Conservation (phyloP, 768 basidiomycete species). For the Trametes gibbosa region DNA sequence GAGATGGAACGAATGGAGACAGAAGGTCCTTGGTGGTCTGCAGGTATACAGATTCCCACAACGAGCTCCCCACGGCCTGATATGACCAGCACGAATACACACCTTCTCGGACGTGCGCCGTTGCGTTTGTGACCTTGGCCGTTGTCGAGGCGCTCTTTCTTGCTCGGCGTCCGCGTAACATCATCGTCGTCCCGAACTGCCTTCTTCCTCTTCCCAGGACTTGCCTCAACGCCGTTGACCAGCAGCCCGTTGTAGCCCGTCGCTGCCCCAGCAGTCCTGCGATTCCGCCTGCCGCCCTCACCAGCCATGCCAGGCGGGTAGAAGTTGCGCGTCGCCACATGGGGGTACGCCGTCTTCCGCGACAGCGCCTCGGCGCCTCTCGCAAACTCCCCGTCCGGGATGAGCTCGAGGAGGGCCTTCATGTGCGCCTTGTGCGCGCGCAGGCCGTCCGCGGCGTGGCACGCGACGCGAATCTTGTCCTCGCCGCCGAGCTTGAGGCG, state of each 20-base stretch:
- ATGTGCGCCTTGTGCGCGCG: slow-evolving; percentile 62
- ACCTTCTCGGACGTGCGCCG: slow-evolving; percentile 63
- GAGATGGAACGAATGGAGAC: not conserved
- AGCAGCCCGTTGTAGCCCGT: slow-evolving; percentile 47
- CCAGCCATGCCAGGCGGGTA: slow-evolving; percentile 53
- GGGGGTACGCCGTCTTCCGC: slow-evolving; percentile 70
- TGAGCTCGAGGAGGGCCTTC: slow-evolving; percentile 53
- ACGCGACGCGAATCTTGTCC: slow-evolving; percentile 96
- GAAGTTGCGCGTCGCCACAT: slow-evolving; percentile 66
- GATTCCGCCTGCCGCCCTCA: slow-evolving; percentile 60
- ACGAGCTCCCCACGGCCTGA: too few species aligned
- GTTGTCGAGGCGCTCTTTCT: slow-evolving; percentile 50
- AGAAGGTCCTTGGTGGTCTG: not conserved
- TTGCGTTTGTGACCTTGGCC: slow-evolving; percentile 39
- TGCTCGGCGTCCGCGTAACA: slow-evolving; percentile 56
- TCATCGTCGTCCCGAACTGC: slow-evolving; percentile 57
- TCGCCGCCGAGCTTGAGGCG: slow-evolving; percentile 92
- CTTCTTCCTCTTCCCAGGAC: slow-evolving; percentile 65
- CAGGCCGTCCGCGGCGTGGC: slow-evolving; percentile 86
- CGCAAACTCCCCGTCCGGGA: slow-evolving; percentile 58
- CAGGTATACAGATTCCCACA: not conserved
- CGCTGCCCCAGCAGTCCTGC: slow-evolving; percentile 42
- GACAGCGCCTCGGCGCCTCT: slow-evolving; percentile 42
- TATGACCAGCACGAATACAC: slow-evolving; percentile 23
- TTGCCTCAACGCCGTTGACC: slow-evolving; percentile 51